Evolutionary conservation across 192 early-diverging fungal genomes (phyloP).

Genomic region (Blastocladiella britannica): DNA sequence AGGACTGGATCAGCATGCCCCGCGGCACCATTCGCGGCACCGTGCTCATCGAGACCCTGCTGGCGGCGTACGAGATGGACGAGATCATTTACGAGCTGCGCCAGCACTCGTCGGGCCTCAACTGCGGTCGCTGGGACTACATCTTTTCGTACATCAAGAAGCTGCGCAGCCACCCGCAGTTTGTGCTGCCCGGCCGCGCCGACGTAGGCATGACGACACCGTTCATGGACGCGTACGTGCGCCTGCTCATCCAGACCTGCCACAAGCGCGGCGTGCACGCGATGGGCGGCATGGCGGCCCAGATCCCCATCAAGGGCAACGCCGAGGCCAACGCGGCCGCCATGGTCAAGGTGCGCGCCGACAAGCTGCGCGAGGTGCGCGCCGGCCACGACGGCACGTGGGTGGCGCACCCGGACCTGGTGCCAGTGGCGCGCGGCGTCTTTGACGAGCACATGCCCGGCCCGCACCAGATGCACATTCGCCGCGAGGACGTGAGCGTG

Average conservation of each 20-base stretch:
- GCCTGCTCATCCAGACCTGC: constrained; percentile 91
- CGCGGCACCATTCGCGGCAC: constrained; percentile 93
- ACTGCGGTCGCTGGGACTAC: constrained; percentile 99
- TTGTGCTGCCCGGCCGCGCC: constrained; percentile 72
- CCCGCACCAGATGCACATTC: constrained; percentile 85
- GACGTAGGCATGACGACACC: constrained; percentile 86
- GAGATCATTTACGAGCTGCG: constrained; percentile 98
- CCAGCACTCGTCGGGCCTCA: constrained; percentile 91
- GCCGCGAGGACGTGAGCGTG: constrained; percentile 77
- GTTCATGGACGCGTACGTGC: constrained; percentile 97
- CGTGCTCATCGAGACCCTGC: constrained; percentile 91
- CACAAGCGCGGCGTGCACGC: constrained; percentile 96
- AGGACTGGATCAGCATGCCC: constrained; percentile 71
- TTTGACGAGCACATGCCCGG: constrained; percentile 91
- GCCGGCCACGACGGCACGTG: constrained; percentile 90
- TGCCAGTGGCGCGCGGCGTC: constrained; percentile 67
- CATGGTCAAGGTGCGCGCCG: constrained; percentile 79
- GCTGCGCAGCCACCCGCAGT: constrained; percentile 70
- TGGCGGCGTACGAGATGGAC: constrained; percentile 96
- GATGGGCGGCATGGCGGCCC: constrained; percentile 98
- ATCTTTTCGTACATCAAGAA: constrained; percentile 98
- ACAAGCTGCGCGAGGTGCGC: constrained; percentile 86
- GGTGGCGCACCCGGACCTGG: constrained; percentile 95
- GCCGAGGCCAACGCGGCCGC: constrained; percentile 68
- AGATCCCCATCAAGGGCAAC: constrained; percentile 96